Percentiles rank a stretch among this genome's conserved stretches.
Evolutionary conservation across 2,329 filamentous ascomycete genomes (phyloP).

Genomic region (Xylaria hypoxylon): DNA sequence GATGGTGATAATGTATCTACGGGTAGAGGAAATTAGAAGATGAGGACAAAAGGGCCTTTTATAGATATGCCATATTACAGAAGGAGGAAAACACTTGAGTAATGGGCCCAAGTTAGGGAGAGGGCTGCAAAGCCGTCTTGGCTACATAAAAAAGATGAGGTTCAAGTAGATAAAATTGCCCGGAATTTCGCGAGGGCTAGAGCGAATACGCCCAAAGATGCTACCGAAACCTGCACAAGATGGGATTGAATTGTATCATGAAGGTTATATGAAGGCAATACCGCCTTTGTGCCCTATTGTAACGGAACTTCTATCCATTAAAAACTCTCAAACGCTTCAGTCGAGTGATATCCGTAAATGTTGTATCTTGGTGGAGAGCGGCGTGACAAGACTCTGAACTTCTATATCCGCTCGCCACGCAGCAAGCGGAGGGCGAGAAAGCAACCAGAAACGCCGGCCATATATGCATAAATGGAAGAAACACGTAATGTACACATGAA

Average conservation of each 20-base stretch:
- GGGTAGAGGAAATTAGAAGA: neutral
- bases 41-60: neutral
- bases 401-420: constrained; percentile 26
- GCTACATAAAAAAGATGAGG: neutral
- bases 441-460: constrained; percentile 36
- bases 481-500: constrained; percentile 12
- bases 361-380: constrained; percentile 6
- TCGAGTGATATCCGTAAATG: neutral
- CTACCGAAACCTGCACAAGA: neutral
- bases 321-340: neutral
- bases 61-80: constrained; percentile 9
- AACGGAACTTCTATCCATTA: neutral
- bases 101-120: neutral
- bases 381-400: constrained; percentile 20
- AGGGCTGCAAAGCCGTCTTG: neutral
- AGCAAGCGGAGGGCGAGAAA: constrained; percentile 8
- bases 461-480: constrained; percentile 25
- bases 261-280: neutral
- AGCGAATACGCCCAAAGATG: constrained; percentile 4
- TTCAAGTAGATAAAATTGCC: constrained; percentile 1
- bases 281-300: neutral
- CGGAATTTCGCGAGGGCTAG: constrained; percentile 1
- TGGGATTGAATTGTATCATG: neutral
- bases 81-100: neutral
- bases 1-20: neutral